Base-by-base conservation (phyloP, 768 basidiomycete species). In the Chiua virens region DNA sequence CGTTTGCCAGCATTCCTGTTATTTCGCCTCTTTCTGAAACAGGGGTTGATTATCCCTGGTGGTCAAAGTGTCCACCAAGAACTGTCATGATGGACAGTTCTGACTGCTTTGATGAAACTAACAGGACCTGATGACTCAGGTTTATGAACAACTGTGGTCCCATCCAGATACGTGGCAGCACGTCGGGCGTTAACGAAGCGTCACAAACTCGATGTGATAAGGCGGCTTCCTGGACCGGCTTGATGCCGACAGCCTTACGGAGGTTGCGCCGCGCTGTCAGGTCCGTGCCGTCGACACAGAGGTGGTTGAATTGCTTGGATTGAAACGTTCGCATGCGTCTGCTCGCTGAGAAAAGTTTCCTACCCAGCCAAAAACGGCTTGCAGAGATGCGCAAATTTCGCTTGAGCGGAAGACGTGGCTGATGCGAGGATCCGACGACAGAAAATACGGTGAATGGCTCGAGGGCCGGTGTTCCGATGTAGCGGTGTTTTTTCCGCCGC, bases 81-180 rank as follows among this genome's bases (percentile, higher is more conserved):
- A 23, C 23, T 23, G 6, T 23, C 23, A 6, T 23, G 6, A 23
- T 23, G 23, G 23, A 6, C 23, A 2, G 55, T 54, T 15, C 47
- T 45, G 2, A 28, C 49, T 0, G 57, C 47, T 18, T 68, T 52
- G 18, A 71, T 39, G 35, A 73, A 59, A 41, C 72, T 67, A 21
- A 68, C n/a, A n/a, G n/a, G n/a, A n/a, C n/a, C n/a, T n/a, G n/a
- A n/a, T n/a, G n/a, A n/a, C n/a, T n/a, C n/a, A n/a, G n/a, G n/a
- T n/a, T n/a, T n/a, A n/a, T n/a, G n/a, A n/a, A n/a, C n/a, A n/a
- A n/a, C n/a, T n/a, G n/a, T n/a, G n/a, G n/a, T n/a, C n/a, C n/a
- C n/a, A n/a, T n/a, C n/a, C n/a, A n/a, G n/a, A n/a, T n/a, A n/a
- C n/a, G n/a, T n/a, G n/a, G n/a, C n/a, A n/a, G n/a, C n/a, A n/a